A percentile compares a stretch with the other conserved stretches of the same genome.
These are phyloP conservation scores for Gleditsia sinensis DNA, from an alignment of 306 rosid genomes.

Conservation along the genomic window DNA sequence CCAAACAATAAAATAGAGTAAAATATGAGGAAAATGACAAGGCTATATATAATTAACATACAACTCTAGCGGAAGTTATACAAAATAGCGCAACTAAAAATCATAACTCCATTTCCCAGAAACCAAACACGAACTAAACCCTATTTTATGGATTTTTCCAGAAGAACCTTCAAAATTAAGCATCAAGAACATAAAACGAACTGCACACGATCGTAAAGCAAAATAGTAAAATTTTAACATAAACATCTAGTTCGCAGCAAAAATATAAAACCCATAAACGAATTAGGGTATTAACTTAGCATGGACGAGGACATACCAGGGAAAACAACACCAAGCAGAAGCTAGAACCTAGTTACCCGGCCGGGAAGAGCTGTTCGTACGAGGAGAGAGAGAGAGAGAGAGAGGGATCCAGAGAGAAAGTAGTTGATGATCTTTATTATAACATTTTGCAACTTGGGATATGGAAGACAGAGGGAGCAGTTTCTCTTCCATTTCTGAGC, in stretches of 20 bases:
- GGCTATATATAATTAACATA: neutral
- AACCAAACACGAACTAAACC: slow-evolving; percentile 19
- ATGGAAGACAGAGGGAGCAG: neutral
- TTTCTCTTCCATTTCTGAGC: neutral
- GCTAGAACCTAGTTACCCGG: neutral
- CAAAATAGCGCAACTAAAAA: neutral
- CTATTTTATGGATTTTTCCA: neutral
- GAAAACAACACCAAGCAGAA: neutral
- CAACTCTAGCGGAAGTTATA: neutral
- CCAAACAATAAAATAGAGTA: neutral
- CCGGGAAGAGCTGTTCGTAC: neutral
- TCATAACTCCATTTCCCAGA: slow-evolving; percentile 13
- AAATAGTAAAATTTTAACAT: neutral
- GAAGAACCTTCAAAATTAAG: neutral
- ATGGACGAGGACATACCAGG: slow-evolving; percentile 26
- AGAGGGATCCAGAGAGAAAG: neutral
- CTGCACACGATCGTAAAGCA: neutral
- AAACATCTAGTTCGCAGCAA: neutral
- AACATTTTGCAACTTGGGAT: neutral
- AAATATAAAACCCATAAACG: neutral
- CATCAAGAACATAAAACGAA: neutral
- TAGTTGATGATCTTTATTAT: neutral
- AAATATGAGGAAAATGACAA: neutral
- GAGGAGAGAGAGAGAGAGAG: slow-evolving; percentile 22
- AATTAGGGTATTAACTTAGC: neutral